Conservation (phyloP, 73 alveolate species). For the Paramecium pentaurelia region DNA sequence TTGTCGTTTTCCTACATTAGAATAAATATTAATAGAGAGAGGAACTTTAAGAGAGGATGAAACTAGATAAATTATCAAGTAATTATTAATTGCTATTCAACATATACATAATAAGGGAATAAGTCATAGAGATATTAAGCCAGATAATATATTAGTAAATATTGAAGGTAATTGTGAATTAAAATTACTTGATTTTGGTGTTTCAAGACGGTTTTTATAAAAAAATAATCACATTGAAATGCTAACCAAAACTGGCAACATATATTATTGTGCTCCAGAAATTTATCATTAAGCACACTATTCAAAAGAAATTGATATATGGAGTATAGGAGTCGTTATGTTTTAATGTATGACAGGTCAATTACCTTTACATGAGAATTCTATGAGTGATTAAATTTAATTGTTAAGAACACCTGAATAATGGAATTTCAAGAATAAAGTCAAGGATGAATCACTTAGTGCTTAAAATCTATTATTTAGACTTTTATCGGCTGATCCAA, state of each 20-base stretch:
- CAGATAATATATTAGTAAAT: constrained; percentile 57
- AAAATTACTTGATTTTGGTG: constrained; percentile 28
- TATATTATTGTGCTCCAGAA: constrained; percentile 24
- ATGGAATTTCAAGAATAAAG: not conserved
- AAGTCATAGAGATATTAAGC: constrained; percentile 55
- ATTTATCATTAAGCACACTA: not conserved
- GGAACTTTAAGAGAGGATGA: not conserved
- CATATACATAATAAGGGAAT: constrained; percentile 51
- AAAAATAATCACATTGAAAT: not conserved
- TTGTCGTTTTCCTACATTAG: constrained; percentile 53
- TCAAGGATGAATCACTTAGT: not conserved
- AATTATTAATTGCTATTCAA: not conserved
- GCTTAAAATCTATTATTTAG: not conserved
- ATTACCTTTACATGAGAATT: not conserved
- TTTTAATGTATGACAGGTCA: constrained; percentile 9
- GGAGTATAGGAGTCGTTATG: constrained; percentile 14
- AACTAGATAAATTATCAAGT: constrained; percentile 24
- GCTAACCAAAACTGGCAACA: constrained; percentile 21
- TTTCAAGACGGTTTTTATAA: not conserved
- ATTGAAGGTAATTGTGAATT: not conserved
- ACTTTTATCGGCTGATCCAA: not conserved
- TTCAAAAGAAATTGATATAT: not conserved
- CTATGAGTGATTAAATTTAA: not conserved
- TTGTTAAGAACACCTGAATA: not conserved
- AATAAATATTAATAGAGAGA: not conserved